Base-by-base conservation (phyloP, 108 stramenopile genomes). In the Fragilariopsis cylindrus region DNA sequence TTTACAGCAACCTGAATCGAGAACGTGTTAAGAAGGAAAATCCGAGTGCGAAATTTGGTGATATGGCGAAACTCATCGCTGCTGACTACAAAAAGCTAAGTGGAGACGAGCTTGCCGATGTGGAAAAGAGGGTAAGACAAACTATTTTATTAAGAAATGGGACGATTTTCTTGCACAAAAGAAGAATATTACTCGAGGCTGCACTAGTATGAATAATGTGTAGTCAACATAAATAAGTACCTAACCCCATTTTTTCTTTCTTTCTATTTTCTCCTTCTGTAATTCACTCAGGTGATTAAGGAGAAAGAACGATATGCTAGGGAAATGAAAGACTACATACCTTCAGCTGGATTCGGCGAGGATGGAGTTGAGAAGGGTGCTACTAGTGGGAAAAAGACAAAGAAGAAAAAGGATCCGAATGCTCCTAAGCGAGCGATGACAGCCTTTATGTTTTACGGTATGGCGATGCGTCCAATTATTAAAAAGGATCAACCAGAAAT, bases 401-500 rank as follows among this genome's bases (percentile, higher is more conserved):
- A 84, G 73, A 65, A 44, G 18, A 82, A 85, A 73, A 89, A 89
- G 55, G 88, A 89, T 66, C 85, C 85, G 6, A 87, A 89, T 77
- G 88, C 82, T 42, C 87, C 87, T 0, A 92, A 93, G 80, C 66
- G 78, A 45, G 78, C 84, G 18, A 70, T 64, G 69, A 84, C 72
- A 66, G 82, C 88, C 12, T 96, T 83, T 84, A 81, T 92, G 77
- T 73, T 85, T 65, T 96, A 84, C 71, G 65, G 78, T 4, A 85
- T 82, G 63, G 80, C 83, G 56, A 74, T 76, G 45, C 82, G 95
- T 43, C 67, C 80, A 15, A 79, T 87, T 52, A 46, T 93, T 16
- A 91, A 90, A 69, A 82, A 85, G 50, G 88, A 93, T 42, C 78
- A 91, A 73, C 91, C 95, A 2, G 86, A 86, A 43, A 49, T 88